Percentiles rank a stretch among this genome's conserved stretches.
Conservation (phyloP, 139 green algal species). For the Asterochloris erici region DNA sequence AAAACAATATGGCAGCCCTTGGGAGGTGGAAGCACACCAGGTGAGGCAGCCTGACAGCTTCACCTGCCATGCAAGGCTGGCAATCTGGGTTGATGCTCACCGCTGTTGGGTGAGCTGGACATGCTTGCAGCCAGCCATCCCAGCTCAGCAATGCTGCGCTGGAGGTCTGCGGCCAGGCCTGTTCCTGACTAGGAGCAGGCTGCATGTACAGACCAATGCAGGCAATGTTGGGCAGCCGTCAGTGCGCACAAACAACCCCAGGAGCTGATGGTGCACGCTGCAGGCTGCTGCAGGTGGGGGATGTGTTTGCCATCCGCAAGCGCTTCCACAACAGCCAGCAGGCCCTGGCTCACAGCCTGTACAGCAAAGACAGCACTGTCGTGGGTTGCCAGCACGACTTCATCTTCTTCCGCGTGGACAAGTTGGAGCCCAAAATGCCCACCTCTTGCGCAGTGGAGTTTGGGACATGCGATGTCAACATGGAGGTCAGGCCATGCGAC, state of each 20-base stretch:
- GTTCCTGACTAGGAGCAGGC: neutral
- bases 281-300: slow-evolving; percentile 24
- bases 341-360: slow-evolving; percentile 1
- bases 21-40: neutral
- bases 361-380: neutral
- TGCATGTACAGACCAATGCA: neutral
- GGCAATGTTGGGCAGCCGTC: neutral
- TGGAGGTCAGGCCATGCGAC: neutral
- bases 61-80: too few relatives aligned
- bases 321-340: neutral
- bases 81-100: neutral
- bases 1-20: neutral
- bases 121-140: neutral
- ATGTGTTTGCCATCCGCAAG: slow-evolving; percentile 23
- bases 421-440: neutral
- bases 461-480: neutral
- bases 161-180: neutral
- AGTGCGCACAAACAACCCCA: neutral
- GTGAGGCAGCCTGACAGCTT: neutral
- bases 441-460: neutral
- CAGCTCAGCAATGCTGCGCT: neutral
- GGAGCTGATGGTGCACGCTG: slow-evolving; percentile 11
- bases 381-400: too few relatives aligned
- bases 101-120: neutral
- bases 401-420: neutral